phyloP scores from a whole-genome alignment of 306 rosid species.

The Begonia peltatifolia region DNA sequence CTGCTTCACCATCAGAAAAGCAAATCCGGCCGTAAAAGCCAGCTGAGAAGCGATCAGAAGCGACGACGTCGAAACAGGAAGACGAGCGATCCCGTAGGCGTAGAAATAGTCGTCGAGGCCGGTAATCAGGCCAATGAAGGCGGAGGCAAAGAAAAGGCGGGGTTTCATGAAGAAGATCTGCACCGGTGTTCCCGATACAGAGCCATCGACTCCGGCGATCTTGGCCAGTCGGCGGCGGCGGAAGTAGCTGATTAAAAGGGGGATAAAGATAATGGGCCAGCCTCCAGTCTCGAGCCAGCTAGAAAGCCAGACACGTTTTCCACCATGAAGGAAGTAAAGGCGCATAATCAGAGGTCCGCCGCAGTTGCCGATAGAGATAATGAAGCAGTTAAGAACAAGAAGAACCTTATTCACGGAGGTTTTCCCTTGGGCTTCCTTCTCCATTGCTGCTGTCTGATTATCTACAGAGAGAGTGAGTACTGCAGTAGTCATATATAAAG shows the following conservation, averaged over 20 bases:
- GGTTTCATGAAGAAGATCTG: conserved; percentile 20
- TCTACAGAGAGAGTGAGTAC: no score
- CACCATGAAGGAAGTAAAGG: conserved; percentile 63
- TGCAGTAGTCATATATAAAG: no score
- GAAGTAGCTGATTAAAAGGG: conserved; percentile 19
- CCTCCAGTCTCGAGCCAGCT: conserved; percentile 44
- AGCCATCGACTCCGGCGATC: not conserved
- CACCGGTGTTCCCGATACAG: not conserved
- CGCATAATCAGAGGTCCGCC: conserved; percentile 57
- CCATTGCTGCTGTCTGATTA: not conserved
- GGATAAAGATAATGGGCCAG: conserved; percentile 39
- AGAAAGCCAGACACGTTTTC: conserved; percentile 52
- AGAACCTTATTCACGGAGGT: conserved; percentile 16
- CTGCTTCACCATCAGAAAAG: conserved; percentile 17
- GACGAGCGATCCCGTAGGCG: conserved; percentile 39
- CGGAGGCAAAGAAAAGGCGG: conserved; percentile 21
- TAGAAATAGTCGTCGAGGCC: conserved; percentile 49
- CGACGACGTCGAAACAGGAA: conserved; percentile 46
- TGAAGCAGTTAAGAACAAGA: conserved; percentile 25
- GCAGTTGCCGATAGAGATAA: conserved; percentile 28
- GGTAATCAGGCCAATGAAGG: conserved; percentile 29
- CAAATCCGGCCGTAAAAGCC: conserved; percentile 34
- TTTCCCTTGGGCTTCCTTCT: not conserved
- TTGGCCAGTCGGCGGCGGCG: conserved; percentile 16
- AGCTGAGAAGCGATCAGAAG: conserved; percentile 39